A percentile compares a stretch with the other conserved stretches of the same genome.
phyloP scores from a whole-genome alignment of 345 rosid genomes.

The Ricinus communis region DNA sequence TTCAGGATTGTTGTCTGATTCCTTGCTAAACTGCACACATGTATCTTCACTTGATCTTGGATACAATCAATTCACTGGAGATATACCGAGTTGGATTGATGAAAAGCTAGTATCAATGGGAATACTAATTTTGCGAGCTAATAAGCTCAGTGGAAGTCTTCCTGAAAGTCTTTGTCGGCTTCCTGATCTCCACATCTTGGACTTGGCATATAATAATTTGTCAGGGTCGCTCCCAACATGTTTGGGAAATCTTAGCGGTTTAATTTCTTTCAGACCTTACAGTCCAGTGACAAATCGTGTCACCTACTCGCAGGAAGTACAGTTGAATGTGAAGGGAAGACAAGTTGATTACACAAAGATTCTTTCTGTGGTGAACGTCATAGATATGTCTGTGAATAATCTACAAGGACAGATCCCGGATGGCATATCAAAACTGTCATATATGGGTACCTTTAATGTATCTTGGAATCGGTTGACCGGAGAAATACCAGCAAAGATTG shows the following conservation, averaged over 20 bases:
- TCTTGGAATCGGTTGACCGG: slow-evolving; percentile 20
- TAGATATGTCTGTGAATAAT: slow-evolving; percentile 15
- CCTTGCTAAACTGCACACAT: slow-evolving; percentile 10
- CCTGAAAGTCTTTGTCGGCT: slow-evolving; percentile 15
- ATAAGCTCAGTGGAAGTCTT: slow-evolving; percentile 16
- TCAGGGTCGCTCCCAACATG: slow-evolving; percentile 23
- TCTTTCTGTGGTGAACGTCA: slow-evolving; percentile 11
- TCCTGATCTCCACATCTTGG: slow-evolving; percentile 16
- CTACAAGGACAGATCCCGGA: slow-evolving; percentile 17
- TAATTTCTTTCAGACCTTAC: slow-evolving; percentile 6
- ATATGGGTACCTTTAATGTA: slow-evolving; percentile 9
- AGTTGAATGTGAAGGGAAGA: slow-evolving; percentile 21
- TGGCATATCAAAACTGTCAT: neutral
- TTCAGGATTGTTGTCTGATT: slow-evolving; percentile 15
- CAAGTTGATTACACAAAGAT: slow-evolving; percentile 1
- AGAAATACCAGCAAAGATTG: slow-evolving; percentile 10
- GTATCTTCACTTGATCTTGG: slow-evolving; percentile 10
- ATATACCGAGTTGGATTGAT: slow-evolving; percentile 12
- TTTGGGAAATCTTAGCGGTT: slow-evolving; percentile 11
- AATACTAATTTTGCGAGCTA: slow-evolving; percentile 15
- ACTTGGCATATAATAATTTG: slow-evolving; percentile 15
- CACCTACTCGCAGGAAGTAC: slow-evolving; percentile 5
- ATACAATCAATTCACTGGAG: neutral
- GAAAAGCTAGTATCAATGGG: neutral
- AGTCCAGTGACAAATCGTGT: neutral